phyloP scores from a whole-genome alignment of 2,329 filamentous ascomycete genomes.

The Phaeosphaeriaceae sp. region DNA sequence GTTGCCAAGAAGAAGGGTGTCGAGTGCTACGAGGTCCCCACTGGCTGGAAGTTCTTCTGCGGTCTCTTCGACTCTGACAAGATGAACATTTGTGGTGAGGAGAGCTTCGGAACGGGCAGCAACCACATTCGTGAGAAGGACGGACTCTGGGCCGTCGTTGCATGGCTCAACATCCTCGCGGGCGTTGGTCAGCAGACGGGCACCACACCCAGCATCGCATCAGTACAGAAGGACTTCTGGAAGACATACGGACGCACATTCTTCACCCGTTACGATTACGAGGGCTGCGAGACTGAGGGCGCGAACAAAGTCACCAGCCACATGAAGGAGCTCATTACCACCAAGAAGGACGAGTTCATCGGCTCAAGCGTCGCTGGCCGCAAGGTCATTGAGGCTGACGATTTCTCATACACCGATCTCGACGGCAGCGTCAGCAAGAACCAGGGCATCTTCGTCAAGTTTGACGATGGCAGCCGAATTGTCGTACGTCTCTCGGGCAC shows the following conservation, averaged over 20 bases:
- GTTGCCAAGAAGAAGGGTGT: slow-evolving; percentile 95
- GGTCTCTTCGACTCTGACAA: slow-evolving; percentile 97
- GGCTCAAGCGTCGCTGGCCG: slow-evolving; percentile 83
- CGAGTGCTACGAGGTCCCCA: slow-evolving; percentile 94
- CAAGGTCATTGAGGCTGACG: slow-evolving; percentile 87
- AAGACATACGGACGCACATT: slow-evolving; percentile 94
- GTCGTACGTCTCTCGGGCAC: slow-evolving; percentile 95
- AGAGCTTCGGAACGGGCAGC: slow-evolving; percentile 96
- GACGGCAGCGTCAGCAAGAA: slow-evolving; percentile 95
- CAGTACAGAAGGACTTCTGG: slow-evolving; percentile 99
- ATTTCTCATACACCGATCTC: slow-evolving; percentile 99
- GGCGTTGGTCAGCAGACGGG: slow-evolving; percentile 84
- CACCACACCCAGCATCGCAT: slow-evolving; percentile 88
- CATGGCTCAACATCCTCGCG: slow-evolving; percentile 98
- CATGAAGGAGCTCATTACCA: slow-evolving; percentile 78
- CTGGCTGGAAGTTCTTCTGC: slow-evolving; percentile 99
- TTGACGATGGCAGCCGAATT: slow-evolving; percentile 92
- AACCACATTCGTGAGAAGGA: slow-evolving; percentile 99
- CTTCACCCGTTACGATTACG: slow-evolving; percentile 99
- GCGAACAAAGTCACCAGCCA: slow-evolving; percentile 89
- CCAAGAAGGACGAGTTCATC: slow-evolving; percentile 75
- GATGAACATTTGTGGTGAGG: slow-evolving; percentile 99
- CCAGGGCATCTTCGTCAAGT: slow-evolving; percentile 94
- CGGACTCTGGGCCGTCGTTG: slow-evolving; percentile 94
- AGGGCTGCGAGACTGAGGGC: slow-evolving; percentile 89